These are phyloP conservation scores for Candida tibetensis DNA, from an alignment of 805 yeast genomes.

Conservation along the genomic window DNA sequence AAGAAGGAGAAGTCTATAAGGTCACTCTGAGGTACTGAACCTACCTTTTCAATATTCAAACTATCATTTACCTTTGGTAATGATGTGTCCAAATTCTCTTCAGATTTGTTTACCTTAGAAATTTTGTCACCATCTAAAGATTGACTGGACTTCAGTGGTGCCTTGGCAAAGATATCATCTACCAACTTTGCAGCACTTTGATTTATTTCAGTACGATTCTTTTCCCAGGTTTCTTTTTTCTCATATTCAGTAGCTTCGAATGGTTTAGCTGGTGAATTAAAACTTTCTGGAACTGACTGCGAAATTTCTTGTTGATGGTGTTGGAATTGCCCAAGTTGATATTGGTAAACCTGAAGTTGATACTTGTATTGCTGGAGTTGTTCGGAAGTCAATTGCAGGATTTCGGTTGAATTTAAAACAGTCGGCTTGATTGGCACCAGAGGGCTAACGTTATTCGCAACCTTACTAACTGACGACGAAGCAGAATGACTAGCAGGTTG, in stretches of 20 bases:
- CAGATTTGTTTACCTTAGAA: no score
- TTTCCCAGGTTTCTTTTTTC: conserved; percentile 40
- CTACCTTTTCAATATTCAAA: no score
- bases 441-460: background rate
- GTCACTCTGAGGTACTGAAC: no score
- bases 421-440: conserved; percentile 14
- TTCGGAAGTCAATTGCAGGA: conserved; percentile 17
- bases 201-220: conserved; percentile 20
- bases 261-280: background rate
- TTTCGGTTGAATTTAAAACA: conserved; percentile 12
- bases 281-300: background rate
- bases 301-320: conserved; percentile 10
- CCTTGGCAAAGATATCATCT: conserved; percentile 38
- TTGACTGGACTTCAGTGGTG: no score
- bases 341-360: conserved; percentile 20
- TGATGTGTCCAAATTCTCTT: no score
- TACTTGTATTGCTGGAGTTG: conserved; percentile 22
- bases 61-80: no score
- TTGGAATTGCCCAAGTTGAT: conserved; percentile 16
- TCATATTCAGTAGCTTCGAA: conserved; percentile 21
- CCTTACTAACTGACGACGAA: background rate
- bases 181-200: conserved; percentile 35
- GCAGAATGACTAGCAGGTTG: background rate
- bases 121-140: no score
- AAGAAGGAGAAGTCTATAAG: no score